phyloP scores from a whole-genome alignment of 2,329 filamentous ascomycete genomes.

The Penicillium sp. region DNA sequence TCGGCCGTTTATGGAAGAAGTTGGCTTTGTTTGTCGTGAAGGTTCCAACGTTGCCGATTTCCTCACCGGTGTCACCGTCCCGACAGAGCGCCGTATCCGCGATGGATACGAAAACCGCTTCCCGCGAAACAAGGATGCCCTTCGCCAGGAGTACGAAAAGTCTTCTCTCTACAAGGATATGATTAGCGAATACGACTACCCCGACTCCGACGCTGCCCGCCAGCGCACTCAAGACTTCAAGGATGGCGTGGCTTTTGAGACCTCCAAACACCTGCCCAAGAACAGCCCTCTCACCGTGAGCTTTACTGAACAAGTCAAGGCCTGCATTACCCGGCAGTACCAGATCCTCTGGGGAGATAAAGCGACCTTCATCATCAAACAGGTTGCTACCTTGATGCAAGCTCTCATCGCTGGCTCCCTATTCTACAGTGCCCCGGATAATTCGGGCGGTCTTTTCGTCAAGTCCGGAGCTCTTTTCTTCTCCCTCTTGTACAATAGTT shows the following conservation, averaged over 20 bases:
- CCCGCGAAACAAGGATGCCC: conserved; percentile 45
- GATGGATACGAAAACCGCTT: conserved; percentile 48
- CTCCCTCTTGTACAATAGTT: conserved; percentile 62
- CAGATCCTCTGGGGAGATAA: conserved; percentile 68
- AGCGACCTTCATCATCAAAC: conserved; percentile 64
- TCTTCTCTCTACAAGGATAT: conserved; percentile 55
- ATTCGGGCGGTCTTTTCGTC: conserved; percentile 62
- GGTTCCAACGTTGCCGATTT: conserved; percentile 67
- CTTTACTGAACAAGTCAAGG: conserved; percentile 58
- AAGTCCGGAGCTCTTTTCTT: conserved; percentile 68
- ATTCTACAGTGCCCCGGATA: conserved; percentile 65
- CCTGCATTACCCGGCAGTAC: conserved; percentile 62
- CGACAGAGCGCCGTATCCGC: conserved; percentile 50
- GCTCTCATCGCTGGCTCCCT: conserved; percentile 66
- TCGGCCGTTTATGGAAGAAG: conserved; percentile 63
- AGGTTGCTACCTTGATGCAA: conserved; percentile 59
- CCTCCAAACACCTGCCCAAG: conserved; percentile 56
- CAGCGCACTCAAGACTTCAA: conserved; percentile 57
- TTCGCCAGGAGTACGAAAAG: conserved; percentile 55
- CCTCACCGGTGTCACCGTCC: conserved; percentile 65
- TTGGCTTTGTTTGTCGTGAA: conserved; percentile 65
- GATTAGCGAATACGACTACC: conserved; percentile 60
- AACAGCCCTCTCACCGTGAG: conserved; percentile 60
- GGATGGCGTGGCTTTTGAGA: conserved; percentile 56
- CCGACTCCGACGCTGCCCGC: conserved; percentile 52